These are phyloP conservation scores for Stromatinia cepivora DNA, from an alignment of 2,329 filamentous ascomycete species.

Conservation along the genomic window DNA sequence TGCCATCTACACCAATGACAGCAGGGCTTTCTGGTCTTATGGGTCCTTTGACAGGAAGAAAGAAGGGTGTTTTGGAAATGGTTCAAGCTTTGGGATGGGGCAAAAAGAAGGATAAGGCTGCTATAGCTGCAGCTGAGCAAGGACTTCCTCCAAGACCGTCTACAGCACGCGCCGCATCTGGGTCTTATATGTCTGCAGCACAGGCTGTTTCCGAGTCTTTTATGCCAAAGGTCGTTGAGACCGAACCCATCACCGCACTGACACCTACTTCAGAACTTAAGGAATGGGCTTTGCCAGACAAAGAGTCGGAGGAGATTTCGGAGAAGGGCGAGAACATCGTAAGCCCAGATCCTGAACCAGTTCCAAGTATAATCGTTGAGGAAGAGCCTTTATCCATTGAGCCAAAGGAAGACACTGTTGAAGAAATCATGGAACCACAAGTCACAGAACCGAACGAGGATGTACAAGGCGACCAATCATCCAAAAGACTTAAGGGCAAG, in stretches of 20 bases:
- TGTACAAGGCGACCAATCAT: neutral
- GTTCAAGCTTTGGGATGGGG: slow-evolving; percentile 22
- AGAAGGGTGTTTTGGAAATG: slow-evolving; percentile 21
- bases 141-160: slow-evolving; percentile 12
- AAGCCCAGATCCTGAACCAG: slow-evolving; percentile 9
- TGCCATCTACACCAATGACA: slow-evolving; percentile 13
- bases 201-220: slow-evolving; percentile 2
- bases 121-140: slow-evolving; percentile 14
- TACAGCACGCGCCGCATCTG: slow-evolving; percentile 15
- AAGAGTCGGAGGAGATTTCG: slow-evolving; percentile 45
- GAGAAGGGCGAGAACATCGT: slow-evolving; percentile 36
- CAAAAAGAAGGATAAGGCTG: slow-evolving; percentile 20
- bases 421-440: neutral
- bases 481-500: slow-evolving; percentile 2
- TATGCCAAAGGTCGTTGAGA: neutral
- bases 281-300: slow-evolving; percentile 32
- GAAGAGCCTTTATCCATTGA: neutral
- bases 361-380: neutral
- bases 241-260: neutral
- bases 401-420: neutral
- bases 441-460: neutral
- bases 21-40: slow-evolving; percentile 10
- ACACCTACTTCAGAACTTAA: slow-evolving; percentile 7
- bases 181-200: slow-evolving; percentile 2
- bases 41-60: slow-evolving; percentile 20